Evolutionary conservation across 2,329 filamentous ascomycete species (phyloP).

Genomic region (Cladosporium colombiae): DNA sequence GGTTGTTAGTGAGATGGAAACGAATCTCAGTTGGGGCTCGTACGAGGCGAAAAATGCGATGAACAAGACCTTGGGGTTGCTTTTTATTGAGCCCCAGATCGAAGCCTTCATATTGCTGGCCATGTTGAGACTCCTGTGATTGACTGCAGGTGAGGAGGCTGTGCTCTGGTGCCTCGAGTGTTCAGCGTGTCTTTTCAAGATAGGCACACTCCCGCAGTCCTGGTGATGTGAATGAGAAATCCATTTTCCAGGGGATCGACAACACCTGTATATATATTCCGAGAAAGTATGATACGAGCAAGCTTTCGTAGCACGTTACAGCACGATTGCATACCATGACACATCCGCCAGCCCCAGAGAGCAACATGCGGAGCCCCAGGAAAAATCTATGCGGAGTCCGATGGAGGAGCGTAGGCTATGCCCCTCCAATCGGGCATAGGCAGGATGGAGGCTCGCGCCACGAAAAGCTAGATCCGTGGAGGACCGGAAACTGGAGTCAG

Average conservation of each 20-base stretch:
- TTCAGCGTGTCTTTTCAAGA: background rate
- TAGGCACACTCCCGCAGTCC: background rate
- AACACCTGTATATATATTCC: background rate
- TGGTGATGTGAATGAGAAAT: background rate
- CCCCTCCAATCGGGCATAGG: background rate
- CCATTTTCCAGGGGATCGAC: background rate
- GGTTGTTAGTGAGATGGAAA: background rate
- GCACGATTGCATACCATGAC: slow-evolving; percentile 3
- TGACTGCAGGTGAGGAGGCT: background rate
- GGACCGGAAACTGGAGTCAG: background rate
- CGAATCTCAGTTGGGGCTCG: background rate
- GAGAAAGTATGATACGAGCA: background rate
- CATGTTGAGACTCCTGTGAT: background rate
- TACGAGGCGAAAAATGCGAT: slow-evolving; percentile 23
- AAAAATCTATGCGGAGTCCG: background rate
- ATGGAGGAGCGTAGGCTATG: slow-evolving; percentile 2
- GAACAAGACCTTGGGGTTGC: slow-evolving; percentile 23
- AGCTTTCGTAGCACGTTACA: background rate
- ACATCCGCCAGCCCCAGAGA: slow-evolving; percentile 4
- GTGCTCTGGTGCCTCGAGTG: background rate
- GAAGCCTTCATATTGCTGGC: slow-evolving; percentile 15
- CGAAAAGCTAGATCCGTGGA: background rate
- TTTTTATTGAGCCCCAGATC: slow-evolving; percentile 17
- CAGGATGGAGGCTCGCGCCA: background rate
- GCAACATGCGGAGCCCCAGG: slow-evolving; percentile 2